Conservation (phyloP, 768 basidiomycete genomes). For the Lactarius evosmus region DNA sequence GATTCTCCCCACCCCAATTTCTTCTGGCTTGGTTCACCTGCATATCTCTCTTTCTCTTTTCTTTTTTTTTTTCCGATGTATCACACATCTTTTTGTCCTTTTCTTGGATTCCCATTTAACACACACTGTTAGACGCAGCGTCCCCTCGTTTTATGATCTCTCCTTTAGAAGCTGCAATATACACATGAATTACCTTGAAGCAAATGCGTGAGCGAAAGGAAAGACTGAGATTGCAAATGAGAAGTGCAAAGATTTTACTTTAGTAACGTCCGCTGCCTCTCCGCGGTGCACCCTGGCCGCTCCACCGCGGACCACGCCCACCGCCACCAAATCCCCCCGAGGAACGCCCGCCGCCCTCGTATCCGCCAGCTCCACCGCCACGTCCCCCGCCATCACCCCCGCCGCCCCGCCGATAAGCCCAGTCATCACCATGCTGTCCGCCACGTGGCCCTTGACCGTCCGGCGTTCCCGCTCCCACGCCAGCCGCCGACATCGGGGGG, state of each 20-base stretch:
- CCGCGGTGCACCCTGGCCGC: constrained; percentile 14
- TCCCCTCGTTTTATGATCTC: not conserved
- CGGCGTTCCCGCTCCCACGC: no score
- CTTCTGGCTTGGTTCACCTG: constrained; percentile 7
- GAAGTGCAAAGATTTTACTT: not conserved
- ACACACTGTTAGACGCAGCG: constrained; percentile 7
- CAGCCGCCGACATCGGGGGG: not conserved
- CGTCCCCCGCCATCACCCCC: constrained; percentile 32
- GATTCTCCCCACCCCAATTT: not conserved
- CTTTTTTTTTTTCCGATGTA: constrained; percentile 10
- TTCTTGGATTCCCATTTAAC: constrained; percentile 2
- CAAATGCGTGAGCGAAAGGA: not conserved
- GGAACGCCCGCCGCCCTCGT: constrained; percentile 33
- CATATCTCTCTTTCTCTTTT: not conserved
- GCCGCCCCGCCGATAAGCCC: constrained; percentile 29
- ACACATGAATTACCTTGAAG: constrained; percentile 2
- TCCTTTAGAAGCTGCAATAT: constrained; percentile 17
- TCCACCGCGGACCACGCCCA: constrained; percentile 29
- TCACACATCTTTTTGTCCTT: constrained; percentile 9
- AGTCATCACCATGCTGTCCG: constrained; percentile 19
- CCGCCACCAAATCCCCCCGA: constrained; percentile 33
- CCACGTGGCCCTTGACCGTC: constrained; percentile 10
- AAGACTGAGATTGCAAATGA: not conserved
- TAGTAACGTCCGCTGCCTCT: constrained; percentile 20
- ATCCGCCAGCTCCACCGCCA: constrained; percentile 36